These are phyloP conservation scores for Rossbeevera mucosa DNA, from an alignment of 768 basidiomycete genomes.

Conservation along the genomic window DNA sequence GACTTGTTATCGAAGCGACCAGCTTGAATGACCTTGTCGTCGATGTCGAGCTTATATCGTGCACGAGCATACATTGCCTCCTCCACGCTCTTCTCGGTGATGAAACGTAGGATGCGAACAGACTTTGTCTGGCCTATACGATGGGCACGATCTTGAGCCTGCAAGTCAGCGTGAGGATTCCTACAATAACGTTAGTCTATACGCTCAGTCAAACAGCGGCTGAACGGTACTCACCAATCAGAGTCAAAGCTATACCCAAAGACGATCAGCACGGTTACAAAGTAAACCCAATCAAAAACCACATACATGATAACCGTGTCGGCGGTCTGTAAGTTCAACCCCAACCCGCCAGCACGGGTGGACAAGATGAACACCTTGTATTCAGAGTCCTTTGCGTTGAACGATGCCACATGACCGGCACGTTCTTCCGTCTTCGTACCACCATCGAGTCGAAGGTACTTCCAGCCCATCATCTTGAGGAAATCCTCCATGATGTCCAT, in stretches of 20 bases:
- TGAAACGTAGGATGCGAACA: slow-evolving; percentile 92
- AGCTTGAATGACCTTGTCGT: slow-evolving; percentile 98
- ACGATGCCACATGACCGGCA: slow-evolving; percentile 76
- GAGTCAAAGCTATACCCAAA: slow-evolving; percentile 58
- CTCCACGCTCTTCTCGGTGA: slow-evolving; percentile 97
- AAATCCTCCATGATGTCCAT: slow-evolving; percentile 99
- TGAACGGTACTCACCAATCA: slow-evolving; percentile 48
- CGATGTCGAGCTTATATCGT: slow-evolving; percentile 93
- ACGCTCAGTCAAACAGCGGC: background rate
- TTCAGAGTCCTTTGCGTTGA: slow-evolving; percentile 87
- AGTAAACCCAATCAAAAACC: background rate
- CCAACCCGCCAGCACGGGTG: slow-evolving; percentile 89
- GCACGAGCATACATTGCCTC: slow-evolving; percentile 97
- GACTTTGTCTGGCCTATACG: slow-evolving; percentile 99
- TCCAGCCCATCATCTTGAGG: slow-evolving; percentile 79
- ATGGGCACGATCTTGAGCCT: slow-evolving; percentile 99
- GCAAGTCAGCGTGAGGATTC: slow-evolving; percentile 99
- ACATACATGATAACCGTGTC: slow-evolving; percentile 94
- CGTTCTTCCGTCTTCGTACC: slow-evolving; percentile 95
- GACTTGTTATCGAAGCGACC: slow-evolving; percentile 99
- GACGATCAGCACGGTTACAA: slow-evolving; percentile 6
- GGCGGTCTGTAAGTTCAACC: slow-evolving; percentile 92
- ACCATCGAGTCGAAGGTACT: slow-evolving; percentile 91
- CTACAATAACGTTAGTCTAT: slow-evolving; percentile 31
- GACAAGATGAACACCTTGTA: slow-evolving; percentile 91